Evolutionary conservation across 805 yeast genomes (phyloP).

Genomic region (Pichia thaimueangensis): DNA sequence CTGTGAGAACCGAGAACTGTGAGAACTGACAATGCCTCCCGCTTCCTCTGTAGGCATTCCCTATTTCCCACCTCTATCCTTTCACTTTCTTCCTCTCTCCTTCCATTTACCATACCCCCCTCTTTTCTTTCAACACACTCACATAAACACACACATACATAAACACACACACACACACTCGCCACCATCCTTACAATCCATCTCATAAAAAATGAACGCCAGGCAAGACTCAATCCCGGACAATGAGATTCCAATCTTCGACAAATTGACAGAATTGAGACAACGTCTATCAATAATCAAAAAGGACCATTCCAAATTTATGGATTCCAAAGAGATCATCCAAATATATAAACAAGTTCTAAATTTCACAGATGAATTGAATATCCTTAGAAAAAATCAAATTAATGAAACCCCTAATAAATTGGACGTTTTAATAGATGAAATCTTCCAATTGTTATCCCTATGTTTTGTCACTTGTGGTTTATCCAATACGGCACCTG

Average conservation of each 20-base stretch:
- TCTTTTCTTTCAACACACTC: no score
- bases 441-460: slow-evolving; percentile 81
- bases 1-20: no score
- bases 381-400: slow-evolving; percentile 36
- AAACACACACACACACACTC: neutral
- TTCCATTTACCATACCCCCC: no score
- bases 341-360: slow-evolving; percentile 54
- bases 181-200: neutral
- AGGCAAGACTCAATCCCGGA: slow-evolving; percentile 26
- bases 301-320: slow-evolving; percentile 56
- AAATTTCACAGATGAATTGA: slow-evolving; percentile 45
- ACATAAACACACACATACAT: no score
- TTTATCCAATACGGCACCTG: slow-evolving; percentile 82
- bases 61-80: no score
- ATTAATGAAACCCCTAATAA: slow-evolving; percentile 32
- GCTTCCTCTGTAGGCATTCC: no score
- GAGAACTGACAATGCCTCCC: no score
- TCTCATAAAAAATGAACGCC: slow-evolving; percentile 6
- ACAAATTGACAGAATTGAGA: slow-evolving; percentile 38
- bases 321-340: slow-evolving; percentile 64
- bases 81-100: no score
- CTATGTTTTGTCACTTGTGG: slow-evolving; percentile 91
- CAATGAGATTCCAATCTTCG: slow-evolving; percentile 30
- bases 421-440: slow-evolving; percentile 77
- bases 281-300: slow-evolving; percentile 41